Evolutionary conservation across 257 asterid species (phyloP), one percentile per base, ranked within the genome.

Genomic region (Solanum pennellii): DNA sequence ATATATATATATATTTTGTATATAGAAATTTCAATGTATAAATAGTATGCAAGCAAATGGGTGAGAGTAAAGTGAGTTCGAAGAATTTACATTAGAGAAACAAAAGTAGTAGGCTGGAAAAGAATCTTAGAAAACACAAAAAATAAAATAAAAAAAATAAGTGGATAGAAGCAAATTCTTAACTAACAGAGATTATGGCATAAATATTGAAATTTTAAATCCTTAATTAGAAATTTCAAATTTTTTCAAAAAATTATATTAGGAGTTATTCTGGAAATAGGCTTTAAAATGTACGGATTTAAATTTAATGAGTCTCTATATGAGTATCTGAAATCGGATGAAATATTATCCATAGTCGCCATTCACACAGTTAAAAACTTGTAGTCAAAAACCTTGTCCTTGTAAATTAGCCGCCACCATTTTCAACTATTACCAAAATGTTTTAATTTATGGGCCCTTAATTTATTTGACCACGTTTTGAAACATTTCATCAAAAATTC

Each of bases 271-370:
- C 1, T 60, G 23, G 7, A 62, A 62, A 23, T 5, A 10, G 15
- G 2, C 1, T 62, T 5, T 62, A 7, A 9, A n/a, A 62, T 62
- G 1, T 1, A 23, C 0, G 0, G 2, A 60, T 21, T 23, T 0
- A 10, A 62, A 62, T 62, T 62, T 62, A 23, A 23, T 0, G 0
- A 9, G 29, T 5, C 2, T 25, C 33, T 0, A n/a, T 1, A 12
- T 14, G 0, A 52, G 0, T 52, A 1, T 65, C 3, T 25, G 4
- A 66, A 12, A 25, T 25, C 4, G 18, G 20, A 2, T 66, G 9
- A 6, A 65, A 39, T 44, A 35, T 76, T 76, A 76, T 76, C 83
- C 37, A 41, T 1, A 76, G 13, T 42, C 37, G 83, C 59, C 35
- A 76, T 29, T 76, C 37, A 13, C 2, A 42, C 83, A 76, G 83